These are phyloP conservation scores for Brassica cretica DNA, from an alignment of 345 rosid species.

Conservation along the genomic window DNA sequence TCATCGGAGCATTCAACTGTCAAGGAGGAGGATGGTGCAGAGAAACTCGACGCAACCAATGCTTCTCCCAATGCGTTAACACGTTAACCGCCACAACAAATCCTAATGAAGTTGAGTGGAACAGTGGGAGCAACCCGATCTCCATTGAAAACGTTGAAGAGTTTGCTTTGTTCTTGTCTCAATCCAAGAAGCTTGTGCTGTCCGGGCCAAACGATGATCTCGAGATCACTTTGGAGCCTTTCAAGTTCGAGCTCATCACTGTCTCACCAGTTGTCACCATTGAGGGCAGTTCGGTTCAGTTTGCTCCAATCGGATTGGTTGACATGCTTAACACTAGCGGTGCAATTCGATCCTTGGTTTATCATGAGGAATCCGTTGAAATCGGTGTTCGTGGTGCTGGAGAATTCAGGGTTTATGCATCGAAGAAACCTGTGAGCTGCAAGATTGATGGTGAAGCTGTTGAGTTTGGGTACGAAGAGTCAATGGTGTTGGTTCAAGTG, in stretches of 20 bases:
- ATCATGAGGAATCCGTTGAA: constrained; percentile 41
- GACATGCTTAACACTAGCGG: constrained; percentile 95
- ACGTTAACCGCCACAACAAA: constrained; percentile 55
- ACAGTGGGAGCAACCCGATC: constrained; percentile 70
- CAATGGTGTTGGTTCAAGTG: constrained; percentile 57
- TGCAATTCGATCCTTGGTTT: constrained; percentile 58
- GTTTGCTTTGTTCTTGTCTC: constrained; percentile 71
- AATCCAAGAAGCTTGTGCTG: constrained; percentile 67
- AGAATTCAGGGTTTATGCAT: constrained; percentile 68
- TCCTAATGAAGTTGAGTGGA: constrained; percentile 73
- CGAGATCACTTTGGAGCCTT: constrained; percentile 70
- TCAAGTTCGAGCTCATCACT: constrained; percentile 76
- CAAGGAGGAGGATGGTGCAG: constrained; percentile 99
- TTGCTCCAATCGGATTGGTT: constrained; percentile 81
- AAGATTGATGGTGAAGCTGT: constrained; percentile 60
- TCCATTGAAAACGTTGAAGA: constrained; percentile 54
- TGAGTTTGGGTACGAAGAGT: constrained; percentile 53
- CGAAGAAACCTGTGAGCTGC: constrained; percentile 64
- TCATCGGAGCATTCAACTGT: constrained; percentile 89
- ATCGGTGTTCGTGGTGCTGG: constrained; percentile 72
- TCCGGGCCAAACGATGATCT: constrained; percentile 50
- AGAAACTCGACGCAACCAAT: constrained; percentile 75
- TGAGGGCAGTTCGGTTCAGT: constrained; percentile 45
- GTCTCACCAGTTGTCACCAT: constrained; percentile 65
- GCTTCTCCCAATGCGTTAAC: constrained; percentile 61